phyloP scores from a whole-genome alignment of 148 eudicot genomes.

The Fagopyrum homotropicum region DNA sequence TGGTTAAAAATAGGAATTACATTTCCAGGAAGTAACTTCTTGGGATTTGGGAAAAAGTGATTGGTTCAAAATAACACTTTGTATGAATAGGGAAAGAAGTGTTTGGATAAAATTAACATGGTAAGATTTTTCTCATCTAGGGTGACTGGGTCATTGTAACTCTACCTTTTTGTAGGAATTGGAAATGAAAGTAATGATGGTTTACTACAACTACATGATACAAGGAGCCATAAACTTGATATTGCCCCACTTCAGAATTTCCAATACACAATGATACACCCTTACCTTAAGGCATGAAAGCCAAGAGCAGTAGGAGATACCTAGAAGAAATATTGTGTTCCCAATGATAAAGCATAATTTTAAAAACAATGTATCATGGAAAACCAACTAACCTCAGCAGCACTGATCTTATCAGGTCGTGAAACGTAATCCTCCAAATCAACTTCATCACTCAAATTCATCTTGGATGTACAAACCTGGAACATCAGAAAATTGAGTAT shows the following conservation, averaged over 20 bases:
- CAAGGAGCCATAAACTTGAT: neutral
- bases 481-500: neutral
- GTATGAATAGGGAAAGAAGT: too few relatives aligned
- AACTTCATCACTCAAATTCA: constrained; percentile 85
- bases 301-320: neutral
- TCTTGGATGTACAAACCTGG: constrained; percentile 86
- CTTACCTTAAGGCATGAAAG: neutral
- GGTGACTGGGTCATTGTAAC: too few relatives aligned
- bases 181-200: neutral
- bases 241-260: neutral
- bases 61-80: too few relatives aligned
- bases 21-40: too few relatives aligned
- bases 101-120: too few relatives aligned
- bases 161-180: too few relatives aligned
- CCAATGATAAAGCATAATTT: neutral
- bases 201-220: neutral
- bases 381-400: constrained; percentile 61
- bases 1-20: too few relatives aligned
- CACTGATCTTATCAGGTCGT: constrained; percentile 87
- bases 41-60: too few relatives aligned
- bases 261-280: neutral
- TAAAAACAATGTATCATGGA: neutral
- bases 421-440: constrained; percentile 93
- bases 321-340: neutral
- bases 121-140: too few relatives aligned